phyloP scores from a whole-genome alignment of 1,139 yeast genomes.

The Magnusiomyces sp. region DNA sequence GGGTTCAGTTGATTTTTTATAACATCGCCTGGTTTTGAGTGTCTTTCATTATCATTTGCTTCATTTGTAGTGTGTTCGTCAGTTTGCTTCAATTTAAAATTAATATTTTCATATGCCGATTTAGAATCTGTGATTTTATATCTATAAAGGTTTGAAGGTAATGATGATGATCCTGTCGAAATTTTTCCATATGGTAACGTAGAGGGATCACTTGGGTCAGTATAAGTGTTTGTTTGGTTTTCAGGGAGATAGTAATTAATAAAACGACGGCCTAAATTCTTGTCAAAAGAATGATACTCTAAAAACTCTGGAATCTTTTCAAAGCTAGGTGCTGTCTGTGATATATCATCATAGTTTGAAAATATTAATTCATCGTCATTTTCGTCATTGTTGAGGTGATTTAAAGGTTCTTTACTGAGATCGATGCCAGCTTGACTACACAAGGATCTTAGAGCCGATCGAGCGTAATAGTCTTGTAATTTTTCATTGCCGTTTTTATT shows the following conservation, averaged over 20 bases:
- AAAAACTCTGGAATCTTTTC: background rate
- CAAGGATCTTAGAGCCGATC: too few species aligned
- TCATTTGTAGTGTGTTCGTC: too few species aligned
- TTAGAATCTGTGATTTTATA: slow-evolving; percentile 1
- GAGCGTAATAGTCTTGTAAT: too few species aligned
- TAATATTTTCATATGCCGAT: background rate
- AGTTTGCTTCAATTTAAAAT: background rate
- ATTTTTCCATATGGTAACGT: background rate
- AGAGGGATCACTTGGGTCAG: slow-evolving; percentile 1
- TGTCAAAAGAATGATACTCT: background rate
- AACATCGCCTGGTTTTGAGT: background rate
- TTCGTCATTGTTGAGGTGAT: too few species aligned
- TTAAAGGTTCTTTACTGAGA: too few species aligned
- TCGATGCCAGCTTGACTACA: too few species aligned
- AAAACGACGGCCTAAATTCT: background rate
- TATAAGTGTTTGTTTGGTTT: background rate
- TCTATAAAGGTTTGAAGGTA: background rate
- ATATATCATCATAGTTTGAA: background rate
- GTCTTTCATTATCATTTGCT: background rate
- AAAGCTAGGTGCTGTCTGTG: background rate
- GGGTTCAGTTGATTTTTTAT: background rate
- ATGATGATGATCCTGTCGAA: background rate
- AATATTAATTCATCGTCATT: too few species aligned
- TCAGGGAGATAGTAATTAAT: background rate
- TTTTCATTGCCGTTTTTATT: too few species aligned